These are phyloP conservation scores for Coelastrella sp. DNA, from an alignment of 139 green algal species.

Conservation along the genomic window DNA sequence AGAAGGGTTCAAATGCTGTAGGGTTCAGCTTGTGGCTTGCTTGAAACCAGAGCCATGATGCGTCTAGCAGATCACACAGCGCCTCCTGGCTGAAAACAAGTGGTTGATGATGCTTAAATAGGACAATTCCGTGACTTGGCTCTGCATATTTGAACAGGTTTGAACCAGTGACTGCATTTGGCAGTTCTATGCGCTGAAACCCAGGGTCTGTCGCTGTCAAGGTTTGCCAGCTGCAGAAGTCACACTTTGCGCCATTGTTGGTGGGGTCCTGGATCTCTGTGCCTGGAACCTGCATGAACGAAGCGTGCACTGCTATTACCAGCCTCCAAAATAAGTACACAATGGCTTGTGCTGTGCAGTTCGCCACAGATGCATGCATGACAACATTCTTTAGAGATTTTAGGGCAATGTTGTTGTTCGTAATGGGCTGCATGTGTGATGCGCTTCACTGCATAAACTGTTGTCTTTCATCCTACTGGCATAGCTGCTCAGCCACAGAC, in stretches of 20 bases:
- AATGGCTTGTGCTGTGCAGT: background rate
- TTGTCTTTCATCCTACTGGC: too few species aligned
- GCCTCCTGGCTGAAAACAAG: slow-evolving; percentile 70
- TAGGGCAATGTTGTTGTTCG: too few species aligned
- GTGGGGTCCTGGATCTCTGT: slow-evolving; percentile 31
- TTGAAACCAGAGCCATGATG: slow-evolving; percentile 69
- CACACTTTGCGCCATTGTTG: slow-evolving; percentile 20
- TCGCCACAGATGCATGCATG: too few species aligned
- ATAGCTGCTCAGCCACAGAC: too few species aligned
- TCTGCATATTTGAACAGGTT: slow-evolving; percentile 80
- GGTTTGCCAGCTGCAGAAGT: slow-evolving; percentile 36
- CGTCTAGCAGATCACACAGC: slow-evolving; percentile 71
- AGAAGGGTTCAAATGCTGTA: slow-evolving; percentile 1
- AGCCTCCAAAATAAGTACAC: background rate
- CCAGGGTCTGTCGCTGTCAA: slow-evolving; percentile 34
- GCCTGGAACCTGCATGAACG: background rate
- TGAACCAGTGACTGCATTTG: slow-evolving; percentile 71
- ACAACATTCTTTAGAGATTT: too few species aligned
- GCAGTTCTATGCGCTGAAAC: slow-evolving; percentile 40
- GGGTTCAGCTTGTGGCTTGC: slow-evolving; percentile 21
- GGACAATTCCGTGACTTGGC: slow-evolving; percentile 80
- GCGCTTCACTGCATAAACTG: too few species aligned
- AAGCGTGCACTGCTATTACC: background rate
- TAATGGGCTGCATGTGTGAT: too few species aligned
- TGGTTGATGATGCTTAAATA: slow-evolving; percentile 89